Conservation (phyloP, 495 filamentous ascomycete genomes). For the Penicillium macrosclerotiorum region DNA sequence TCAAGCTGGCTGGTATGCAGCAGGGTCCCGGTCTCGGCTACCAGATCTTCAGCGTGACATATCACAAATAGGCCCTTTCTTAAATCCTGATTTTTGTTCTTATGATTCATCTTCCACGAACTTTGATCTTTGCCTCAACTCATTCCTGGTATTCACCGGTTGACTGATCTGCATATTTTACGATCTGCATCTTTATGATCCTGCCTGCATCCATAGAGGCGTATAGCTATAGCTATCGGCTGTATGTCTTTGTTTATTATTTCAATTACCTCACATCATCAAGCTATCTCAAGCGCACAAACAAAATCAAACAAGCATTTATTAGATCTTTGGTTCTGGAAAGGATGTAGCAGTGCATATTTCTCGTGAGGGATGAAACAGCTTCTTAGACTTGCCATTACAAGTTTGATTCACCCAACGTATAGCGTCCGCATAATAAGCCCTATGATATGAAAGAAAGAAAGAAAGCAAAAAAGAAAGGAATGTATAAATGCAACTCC, state of each 20-base stretch:
- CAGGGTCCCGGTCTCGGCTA: constrained; percentile 16
- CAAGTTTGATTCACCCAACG: no score
- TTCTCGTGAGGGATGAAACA: no score
- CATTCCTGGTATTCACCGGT: no score
- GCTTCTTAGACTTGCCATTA: no score
- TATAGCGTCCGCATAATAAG: no score
- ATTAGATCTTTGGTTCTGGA: background rate
- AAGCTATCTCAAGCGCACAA: background rate
- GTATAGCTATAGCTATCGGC: constrained; percentile 1
- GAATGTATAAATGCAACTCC: no score
- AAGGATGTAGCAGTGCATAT: no score
- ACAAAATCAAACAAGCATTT: background rate
- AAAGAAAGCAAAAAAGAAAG: no score
- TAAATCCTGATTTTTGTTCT: background rate
- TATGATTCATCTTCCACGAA: no score
- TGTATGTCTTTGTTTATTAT: background rate
- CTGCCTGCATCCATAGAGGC: constrained; percentile 1
- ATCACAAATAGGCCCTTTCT: constrained; percentile 25
- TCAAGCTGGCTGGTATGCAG: constrained; percentile 12
- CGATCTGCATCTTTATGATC: constrained; percentile 2
- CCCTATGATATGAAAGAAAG: no score
- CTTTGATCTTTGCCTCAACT: no score
- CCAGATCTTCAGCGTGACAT: constrained; percentile 47
- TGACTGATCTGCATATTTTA: no score
- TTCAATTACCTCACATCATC: background rate